A percentile compares a stretch with the other conserved stretches of the same genome.
phyloP scores from a whole-genome alignment of 306 rosid genomes.

The Biancaea sappan region DNA sequence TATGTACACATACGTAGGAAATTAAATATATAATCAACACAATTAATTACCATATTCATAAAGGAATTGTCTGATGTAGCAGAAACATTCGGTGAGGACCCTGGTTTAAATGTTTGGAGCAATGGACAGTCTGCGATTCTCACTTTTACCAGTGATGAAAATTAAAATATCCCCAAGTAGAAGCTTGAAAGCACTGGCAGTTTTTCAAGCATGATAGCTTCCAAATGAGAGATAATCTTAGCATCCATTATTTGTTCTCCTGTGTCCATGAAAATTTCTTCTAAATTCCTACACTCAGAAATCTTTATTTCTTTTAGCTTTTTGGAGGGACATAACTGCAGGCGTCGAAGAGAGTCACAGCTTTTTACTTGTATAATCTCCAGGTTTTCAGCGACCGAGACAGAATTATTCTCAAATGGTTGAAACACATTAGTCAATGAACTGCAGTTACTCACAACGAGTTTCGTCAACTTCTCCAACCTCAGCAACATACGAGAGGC shows the following conservation, averaged over 20 bases:
- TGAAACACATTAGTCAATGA: neutral
- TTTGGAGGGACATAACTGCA: neutral
- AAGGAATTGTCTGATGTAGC: neutral
- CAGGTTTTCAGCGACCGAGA: neutral
- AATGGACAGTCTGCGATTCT: neutral
- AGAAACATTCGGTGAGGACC: neutral
- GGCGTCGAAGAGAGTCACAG: neutral
- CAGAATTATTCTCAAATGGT: neutral
- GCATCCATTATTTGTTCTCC: neutral
- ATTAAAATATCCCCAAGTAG: neutral
- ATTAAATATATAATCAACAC: no score
- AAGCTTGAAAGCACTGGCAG: neutral
- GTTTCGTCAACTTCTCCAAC: neutral
- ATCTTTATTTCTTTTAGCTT: neutral
- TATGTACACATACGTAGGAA: no score
- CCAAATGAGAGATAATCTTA: neutral
- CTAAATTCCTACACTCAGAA: neutral
- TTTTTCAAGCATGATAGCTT: neutral
- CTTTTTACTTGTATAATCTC: neutral
- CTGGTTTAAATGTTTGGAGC: neutral
- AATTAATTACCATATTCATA: neutral
- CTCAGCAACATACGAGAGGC: neutral
- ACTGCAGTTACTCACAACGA: neutral
- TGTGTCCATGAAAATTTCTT: neutral
- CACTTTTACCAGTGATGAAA: neutral